Evolutionary conservation across 179 eudicot species (phyloP), one percentile per base, ranked within the genome.

Genomic region (Monotropa hypopitys): DNA sequence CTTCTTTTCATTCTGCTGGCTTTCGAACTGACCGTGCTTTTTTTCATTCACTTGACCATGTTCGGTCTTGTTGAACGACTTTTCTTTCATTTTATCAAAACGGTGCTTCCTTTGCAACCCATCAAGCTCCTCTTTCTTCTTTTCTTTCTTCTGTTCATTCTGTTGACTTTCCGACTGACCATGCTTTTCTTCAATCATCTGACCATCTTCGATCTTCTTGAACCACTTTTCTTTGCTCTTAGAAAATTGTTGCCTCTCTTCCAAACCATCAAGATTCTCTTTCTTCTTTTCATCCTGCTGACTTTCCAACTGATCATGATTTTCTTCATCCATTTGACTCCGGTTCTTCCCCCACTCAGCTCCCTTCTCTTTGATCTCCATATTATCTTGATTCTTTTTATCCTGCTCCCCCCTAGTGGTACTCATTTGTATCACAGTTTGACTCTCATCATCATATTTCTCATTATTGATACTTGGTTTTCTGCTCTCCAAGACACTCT

Each of bases 211-310:
- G 5, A 35, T 35, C 11, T 38, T 46, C 7, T 42, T 46, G 51
- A 69, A n/a, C 73, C 46, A 23, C 73, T 69, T 69, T 43, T 21
- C 73, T 69, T 43, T 69, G 73, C 43, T 69, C 73, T 38, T 21
- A 21, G 49, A 28, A 69, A 23, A n/a, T n/a, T 46, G 73, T 3
- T 43, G 49, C 46, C 43, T 69, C 33, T 69, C 43, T 43, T 69
- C 51, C 12, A 43, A 42, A 1, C 2, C 5, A 3, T 6, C 47
- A 67, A 35, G 28, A 26, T 69, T 69, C 28, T 43, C 51, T 12
- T 11, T 42, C 7, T 42, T 69, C 73, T 42, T 43, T 43, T 43
- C 51, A 42, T 23, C 46, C 18, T 23, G 73, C 16, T 62, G 40
- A 11, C 35, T 62, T 32, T 30, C 33, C 68, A 62, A 62, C n/a